Evolutionary conservation across 139 green algal genomes (phyloP).

Genomic region (Zygnema cylindricum): DNA sequence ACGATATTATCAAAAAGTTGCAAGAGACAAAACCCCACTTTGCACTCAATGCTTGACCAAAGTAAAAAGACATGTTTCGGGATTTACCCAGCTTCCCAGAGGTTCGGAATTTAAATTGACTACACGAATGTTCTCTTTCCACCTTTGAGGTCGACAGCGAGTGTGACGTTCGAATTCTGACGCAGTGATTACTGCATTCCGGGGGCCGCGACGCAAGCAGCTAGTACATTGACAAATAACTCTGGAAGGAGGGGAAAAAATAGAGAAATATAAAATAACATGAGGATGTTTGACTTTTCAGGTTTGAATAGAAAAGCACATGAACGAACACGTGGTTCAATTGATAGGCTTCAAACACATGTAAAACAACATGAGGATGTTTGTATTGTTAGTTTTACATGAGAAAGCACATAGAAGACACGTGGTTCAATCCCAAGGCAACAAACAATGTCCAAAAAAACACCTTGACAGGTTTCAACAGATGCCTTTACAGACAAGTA

Average conservation of each 20-base stretch:
- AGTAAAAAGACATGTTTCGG: too few relatives aligned
- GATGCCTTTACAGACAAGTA: background rate
- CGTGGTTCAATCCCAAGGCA: background rate
- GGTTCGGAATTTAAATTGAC: background rate
- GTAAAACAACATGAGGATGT: background rate
- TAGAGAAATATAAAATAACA: constrained; percentile 19
- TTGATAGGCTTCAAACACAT: background rate
- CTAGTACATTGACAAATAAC: constrained; percentile 35
- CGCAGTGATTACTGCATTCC: background rate
- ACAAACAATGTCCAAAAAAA: background rate
- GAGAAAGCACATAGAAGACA: background rate
- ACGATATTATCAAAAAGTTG: background rate
- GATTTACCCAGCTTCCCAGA: constrained; percentile 37
- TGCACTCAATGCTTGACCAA: background rate
- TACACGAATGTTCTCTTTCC: constrained; percentile 46
- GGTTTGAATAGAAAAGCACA: background rate
- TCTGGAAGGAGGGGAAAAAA: background rate
- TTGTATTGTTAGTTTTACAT: background rate
- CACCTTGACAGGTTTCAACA: background rate
- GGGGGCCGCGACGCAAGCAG: constrained; percentile 12
- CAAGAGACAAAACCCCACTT: background rate
- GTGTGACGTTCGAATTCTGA: constrained; percentile 49
- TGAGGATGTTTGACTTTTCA: background rate
- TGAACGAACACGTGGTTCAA: background rate
- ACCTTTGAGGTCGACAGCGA: constrained; percentile 30